Evolutionary conservation across 805 yeast species (phyloP).

Genomic region (Myxozyma monticola): DNA sequence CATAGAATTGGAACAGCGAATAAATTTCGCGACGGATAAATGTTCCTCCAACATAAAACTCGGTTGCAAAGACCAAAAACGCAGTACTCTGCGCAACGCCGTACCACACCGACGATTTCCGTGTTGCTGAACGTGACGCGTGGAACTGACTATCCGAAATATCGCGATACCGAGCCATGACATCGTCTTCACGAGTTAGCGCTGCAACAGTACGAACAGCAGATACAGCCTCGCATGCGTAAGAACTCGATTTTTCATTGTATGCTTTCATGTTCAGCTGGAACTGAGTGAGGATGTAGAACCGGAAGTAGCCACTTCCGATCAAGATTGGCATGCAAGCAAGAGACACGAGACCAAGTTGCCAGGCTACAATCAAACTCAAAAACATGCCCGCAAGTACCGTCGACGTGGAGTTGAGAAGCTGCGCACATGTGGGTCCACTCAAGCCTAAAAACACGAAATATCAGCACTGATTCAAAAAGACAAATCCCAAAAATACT

Average conservation of each 20-base stretch:
- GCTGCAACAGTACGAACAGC: constrained; percentile 46
- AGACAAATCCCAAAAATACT: neutral
- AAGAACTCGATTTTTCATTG: constrained; percentile 42
- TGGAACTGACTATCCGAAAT: constrained; percentile 38
- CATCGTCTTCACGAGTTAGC: constrained; percentile 44
- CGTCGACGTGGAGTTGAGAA: constrained; percentile 38
- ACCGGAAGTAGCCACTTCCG: constrained; percentile 44
- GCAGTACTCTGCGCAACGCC: constrained; percentile 42
- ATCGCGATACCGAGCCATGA: constrained; percentile 36
- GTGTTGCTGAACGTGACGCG: constrained; percentile 34
- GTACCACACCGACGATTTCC: constrained; percentile 38
- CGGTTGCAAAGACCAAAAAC: constrained; percentile 43
- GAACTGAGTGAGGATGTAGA: constrained; percentile 38
- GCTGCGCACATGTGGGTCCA: constrained; percentile 45
- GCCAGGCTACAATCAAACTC: constrained; percentile 43
- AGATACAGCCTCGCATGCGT: constrained; percentile 43
- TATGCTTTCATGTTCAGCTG: constrained; percentile 42
- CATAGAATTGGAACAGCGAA: constrained; percentile 40
- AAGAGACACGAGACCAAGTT: constrained; percentile 44
- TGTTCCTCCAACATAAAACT: constrained; percentile 46
- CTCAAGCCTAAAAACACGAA: constrained; percentile 35
- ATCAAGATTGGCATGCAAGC: constrained; percentile 39
- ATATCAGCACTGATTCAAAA: too few species aligned
- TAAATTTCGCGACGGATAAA: constrained; percentile 36
- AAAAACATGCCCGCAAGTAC: constrained; percentile 44